phyloP scores from a whole-genome alignment of 1,284 basidiomycete genomes.

The Rhodotorula sp. region DNA sequence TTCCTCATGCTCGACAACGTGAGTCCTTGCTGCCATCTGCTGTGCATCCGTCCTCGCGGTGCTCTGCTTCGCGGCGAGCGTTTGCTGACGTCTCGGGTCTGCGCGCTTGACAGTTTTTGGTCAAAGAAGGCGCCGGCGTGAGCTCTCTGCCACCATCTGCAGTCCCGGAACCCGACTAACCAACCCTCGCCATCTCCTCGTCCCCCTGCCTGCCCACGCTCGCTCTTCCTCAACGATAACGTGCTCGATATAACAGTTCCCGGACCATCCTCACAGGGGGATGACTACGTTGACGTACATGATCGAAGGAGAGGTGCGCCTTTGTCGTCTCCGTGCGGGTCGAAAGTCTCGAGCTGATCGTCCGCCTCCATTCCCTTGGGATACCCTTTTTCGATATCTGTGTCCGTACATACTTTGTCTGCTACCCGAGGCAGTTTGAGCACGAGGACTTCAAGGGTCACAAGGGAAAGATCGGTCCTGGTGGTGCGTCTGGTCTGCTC shows the following conservation, averaged over 20 bases:
- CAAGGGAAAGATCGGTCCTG: slow-evolving; percentile 58
- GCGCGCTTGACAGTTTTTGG: neutral
- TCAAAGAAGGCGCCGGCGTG: slow-evolving; percentile 41
- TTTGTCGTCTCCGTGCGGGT: neutral
- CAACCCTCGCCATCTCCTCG: too few relatives aligned
- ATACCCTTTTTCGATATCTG: neutral
- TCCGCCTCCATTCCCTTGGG: too few relatives aligned
- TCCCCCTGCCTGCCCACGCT: too few relatives aligned
- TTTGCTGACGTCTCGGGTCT: too few relatives aligned
- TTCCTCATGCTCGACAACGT: slow-evolving; percentile 64
- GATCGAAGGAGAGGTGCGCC: slow-evolving; percentile 67
- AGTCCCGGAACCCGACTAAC: slow-evolving; percentile 50
- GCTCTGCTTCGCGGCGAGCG: neutral
- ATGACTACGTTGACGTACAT: slow-evolving; percentile 83
- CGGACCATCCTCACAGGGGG: slow-evolving; percentile 63
- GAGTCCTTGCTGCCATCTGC: slow-evolving; percentile 51
- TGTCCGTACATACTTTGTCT: neutral
- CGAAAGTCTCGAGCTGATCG: too few relatives aligned
- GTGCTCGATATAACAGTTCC: too few relatives aligned
- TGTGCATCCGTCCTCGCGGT: too few relatives aligned
- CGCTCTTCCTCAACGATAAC: too few relatives aligned
- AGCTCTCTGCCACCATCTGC: slow-evolving; percentile 70
- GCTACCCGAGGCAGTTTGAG: slow-evolving; percentile 58
- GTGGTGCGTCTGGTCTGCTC: slow-evolving; percentile 59
- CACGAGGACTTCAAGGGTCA: slow-evolving; percentile 95